Conservation (phyloP, 345 rosid genomes). For the Gossypium sturtianum region DNA sequence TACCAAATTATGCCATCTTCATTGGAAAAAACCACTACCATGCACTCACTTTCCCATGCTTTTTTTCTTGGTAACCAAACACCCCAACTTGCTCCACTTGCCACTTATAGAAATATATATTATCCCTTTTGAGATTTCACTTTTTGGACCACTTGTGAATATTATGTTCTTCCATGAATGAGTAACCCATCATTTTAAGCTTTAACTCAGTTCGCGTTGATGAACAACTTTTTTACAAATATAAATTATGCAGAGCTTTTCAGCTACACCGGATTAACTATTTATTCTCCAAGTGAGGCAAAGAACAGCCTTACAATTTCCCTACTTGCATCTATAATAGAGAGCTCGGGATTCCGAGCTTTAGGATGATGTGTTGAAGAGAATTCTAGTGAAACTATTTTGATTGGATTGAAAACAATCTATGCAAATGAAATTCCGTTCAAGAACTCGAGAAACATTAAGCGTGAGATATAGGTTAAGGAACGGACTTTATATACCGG, state of each 20-base stretch:
- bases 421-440: constrained; percentile 2
- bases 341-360: background rate
- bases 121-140: too few relatives aligned
- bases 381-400: background rate
- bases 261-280: background rate
- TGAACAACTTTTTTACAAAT: background rate
- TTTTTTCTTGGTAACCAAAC: background rate
- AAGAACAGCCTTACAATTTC: background rate
- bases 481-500: constrained; percentile 30
- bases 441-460: background rate
- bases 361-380: background rate
- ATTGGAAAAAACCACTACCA: background rate
- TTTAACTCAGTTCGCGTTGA: background rate
- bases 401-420: constrained; percentile 11
- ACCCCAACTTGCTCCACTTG: too few relatives aligned
- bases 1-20: background rate
- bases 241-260: background rate
- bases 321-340: background rate
- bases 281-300: background rate
- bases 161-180: too few relatives aligned
- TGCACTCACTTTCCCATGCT: too few relatives aligned
- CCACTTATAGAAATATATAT: too few relatives aligned
- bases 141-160: too few relatives aligned
- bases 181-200: too few relatives aligned
- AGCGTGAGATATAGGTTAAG: background rate